These are phyloP conservation scores for Pythium folliculosum DNA, from an alignment of 352 stramenopile species.

Conservation along the genomic window DNA sequence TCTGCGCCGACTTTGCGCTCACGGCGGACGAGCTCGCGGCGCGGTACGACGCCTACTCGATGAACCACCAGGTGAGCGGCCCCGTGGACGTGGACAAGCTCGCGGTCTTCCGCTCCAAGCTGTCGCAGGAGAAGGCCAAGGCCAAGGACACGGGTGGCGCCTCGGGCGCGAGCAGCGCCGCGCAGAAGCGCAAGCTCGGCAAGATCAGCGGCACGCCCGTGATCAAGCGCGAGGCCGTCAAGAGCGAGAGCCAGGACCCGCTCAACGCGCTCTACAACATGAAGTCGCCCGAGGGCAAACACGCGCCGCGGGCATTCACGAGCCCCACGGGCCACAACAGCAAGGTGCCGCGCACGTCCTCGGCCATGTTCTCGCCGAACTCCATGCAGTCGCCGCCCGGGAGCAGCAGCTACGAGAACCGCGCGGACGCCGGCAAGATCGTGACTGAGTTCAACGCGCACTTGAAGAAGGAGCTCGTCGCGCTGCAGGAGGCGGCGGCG, in stretches of 20 bases:
- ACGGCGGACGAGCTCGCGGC: conserved; percentile 76
- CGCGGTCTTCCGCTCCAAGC: conserved; percentile 66
- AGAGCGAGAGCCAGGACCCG: conserved; percentile 48
- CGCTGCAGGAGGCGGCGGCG: conserved; percentile 19
- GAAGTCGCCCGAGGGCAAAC: conserved; percentile 75
- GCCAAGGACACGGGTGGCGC: conserved; percentile 32
- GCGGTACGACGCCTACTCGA: conserved; percentile 86
- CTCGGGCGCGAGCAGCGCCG: neutral
- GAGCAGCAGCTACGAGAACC: conserved; percentile 70
- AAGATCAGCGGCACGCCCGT: conserved; percentile 56
- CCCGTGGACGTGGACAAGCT: conserved; percentile 60
- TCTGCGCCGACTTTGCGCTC: conserved; percentile 79
- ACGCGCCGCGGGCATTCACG: conserved; percentile 48
- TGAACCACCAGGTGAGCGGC: conserved; percentile 78
- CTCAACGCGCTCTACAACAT: conserved; percentile 71
- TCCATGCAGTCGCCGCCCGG: conserved; percentile 74
- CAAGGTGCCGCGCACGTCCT: conserved; percentile 68
- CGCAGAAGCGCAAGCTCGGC: conserved; percentile 51
- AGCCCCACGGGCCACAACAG: conserved; percentile 49
- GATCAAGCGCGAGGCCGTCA: conserved; percentile 60
- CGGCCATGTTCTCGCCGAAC: conserved; percentile 71
- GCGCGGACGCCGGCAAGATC: conserved; percentile 72
- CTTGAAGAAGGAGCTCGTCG: conserved; percentile 54
- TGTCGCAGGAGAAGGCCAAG: conserved; percentile 60
- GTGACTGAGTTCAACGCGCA: conserved; percentile 81